Conservation (phyloP, 768 basidiomycete species). For the Psilocybe cubensis region DNA sequence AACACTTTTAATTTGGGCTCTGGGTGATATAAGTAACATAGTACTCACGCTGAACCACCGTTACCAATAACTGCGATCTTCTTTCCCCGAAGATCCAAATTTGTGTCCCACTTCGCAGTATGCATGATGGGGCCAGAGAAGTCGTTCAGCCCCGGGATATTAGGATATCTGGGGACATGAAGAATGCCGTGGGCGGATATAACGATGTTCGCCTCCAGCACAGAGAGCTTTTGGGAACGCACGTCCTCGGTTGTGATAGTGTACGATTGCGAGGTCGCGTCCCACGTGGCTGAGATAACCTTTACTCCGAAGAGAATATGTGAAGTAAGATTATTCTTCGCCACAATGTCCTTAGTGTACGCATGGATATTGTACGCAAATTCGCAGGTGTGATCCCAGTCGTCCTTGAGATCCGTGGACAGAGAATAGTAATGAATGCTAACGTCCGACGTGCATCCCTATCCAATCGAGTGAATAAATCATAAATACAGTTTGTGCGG, state of each 20-base stretch:
- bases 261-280: conserved; percentile 35
- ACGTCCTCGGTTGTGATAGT: conserved; percentile 37
- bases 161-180: conserved; percentile 42
- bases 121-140: conserved; percentile 56
- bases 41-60: conserved; percentile 51
- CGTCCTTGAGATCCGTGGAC: conserved; percentile 44
- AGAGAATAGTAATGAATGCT: conserved; percentile 44
- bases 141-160: conserved; percentile 33
- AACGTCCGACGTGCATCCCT: conserved; percentile 49
- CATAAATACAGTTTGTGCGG: not conserved
- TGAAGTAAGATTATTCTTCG: conserved; percentile 42
- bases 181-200: conserved; percentile 53
- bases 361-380: conserved; percentile 42
- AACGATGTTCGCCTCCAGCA: conserved; percentile 44
- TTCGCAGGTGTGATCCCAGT: conserved; percentile 46
- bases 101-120: conserved; percentile 49
- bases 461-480: not conserved
- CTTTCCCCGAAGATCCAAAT: conserved; percentile 44
- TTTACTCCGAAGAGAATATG: conserved; percentile 44
- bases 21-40: not conserved
- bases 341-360: conserved; percentile 41
- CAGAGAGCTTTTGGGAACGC: conserved; percentile 27
- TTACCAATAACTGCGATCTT: conserved; percentile 61
- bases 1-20: too few species aligned
- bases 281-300: conserved; percentile 53